Evolutionary conservation across 495 filamentous ascomycete species (phyloP), one percentile per base, ranked within the genome.

Genomic region (Neurospora sp.): DNA sequence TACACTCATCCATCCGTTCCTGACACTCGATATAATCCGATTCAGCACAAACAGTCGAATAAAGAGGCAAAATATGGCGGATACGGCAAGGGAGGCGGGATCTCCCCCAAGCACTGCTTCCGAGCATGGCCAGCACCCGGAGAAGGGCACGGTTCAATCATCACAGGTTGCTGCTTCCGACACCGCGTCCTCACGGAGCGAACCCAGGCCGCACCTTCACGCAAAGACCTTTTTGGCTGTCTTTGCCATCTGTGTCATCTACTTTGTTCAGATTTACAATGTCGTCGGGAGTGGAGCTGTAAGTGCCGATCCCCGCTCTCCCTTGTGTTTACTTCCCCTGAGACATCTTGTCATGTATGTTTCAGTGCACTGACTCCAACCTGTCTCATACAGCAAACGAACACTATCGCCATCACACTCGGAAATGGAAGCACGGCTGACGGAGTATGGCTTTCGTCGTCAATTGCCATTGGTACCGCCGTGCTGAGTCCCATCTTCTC

Each of bases 161-260:
- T 37, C 41, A 8, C 70, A 31, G 12, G 8, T 31, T 35, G 53
- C 53, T 14, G 53, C 53, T 61, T 61, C 27, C 2, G 53, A 71
- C 35, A 65, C 39, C 40, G 9, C 39, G 27, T 61, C 53, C 4
- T 35, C 53, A 61, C 53, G 39, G 20, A 74, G 77, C 20, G 72
- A 73, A 42, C 70, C 72, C 31, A 69, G 69, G 69, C 77, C 80
- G 44, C 77, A 77, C 27, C 72, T 82, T 20, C 79, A 80, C 71
- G 76, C 76, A 38, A 81, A 77, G 73, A 82, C 80, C 10, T 80
- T 75, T 59, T 71, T 82, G 12, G 74, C 75, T n/a, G 75, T 82
- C 35, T 76, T 81, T 61, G 73, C 80, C 31, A 74, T 80, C 1
- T 76, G 77, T 68, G 45, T 78, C 7, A 81, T 82, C 40, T 82